These are phyloP conservation scores for Colletotrichum karsti DNA, from an alignment of 2,329 filamentous ascomycete genomes.

Conservation along the genomic window DNA sequence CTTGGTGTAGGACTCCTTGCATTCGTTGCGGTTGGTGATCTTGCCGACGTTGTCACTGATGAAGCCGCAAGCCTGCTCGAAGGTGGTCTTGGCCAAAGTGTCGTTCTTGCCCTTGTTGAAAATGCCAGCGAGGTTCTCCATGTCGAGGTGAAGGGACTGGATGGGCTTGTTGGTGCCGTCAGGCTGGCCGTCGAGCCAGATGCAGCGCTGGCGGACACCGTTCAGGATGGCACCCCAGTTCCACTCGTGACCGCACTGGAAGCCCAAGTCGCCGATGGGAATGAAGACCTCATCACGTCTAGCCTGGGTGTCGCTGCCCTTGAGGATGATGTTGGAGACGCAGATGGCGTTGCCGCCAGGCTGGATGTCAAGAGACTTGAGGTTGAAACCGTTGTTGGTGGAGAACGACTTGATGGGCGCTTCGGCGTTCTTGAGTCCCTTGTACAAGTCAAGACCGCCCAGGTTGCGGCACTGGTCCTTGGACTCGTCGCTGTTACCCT, in stretches of 20 bases:
- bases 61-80: background rate
- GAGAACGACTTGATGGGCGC: conserved; percentile 1
- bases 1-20: conserved; percentile 1
- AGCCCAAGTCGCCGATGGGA: conserved; percentile 7
- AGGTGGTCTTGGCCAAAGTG: background rate
- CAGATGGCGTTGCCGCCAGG: conserved; percentile 12
- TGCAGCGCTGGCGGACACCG: background rate
- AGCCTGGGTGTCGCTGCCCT: conserved; percentile 6
- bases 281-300: conserved; percentile 9
- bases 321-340: conserved; percentile 11
- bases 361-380: conserved; percentile 12
- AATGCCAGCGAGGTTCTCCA: conserved; percentile 7
- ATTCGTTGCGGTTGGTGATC: background rate
- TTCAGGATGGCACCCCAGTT: conserved; percentile 11
- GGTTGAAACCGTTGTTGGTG: conserved; percentile 12
- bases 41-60: conserved; percentile 1
- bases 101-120: conserved; percentile 3
- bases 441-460: background rate
- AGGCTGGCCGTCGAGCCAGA: conserved; percentile 15
- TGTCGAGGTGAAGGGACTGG: conserved; percentile 12
- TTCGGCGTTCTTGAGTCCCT: conserved; percentile 9
- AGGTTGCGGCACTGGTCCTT: conserved; percentile 4
- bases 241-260: conserved; percentile 7
- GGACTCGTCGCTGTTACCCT: conserved; percentile 3
- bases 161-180: conserved; percentile 17